These are phyloP conservation scores for Neonectria coccinea DNA, from an alignment of 2,329 filamentous ascomycete species.

Conservation along the genomic window DNA sequence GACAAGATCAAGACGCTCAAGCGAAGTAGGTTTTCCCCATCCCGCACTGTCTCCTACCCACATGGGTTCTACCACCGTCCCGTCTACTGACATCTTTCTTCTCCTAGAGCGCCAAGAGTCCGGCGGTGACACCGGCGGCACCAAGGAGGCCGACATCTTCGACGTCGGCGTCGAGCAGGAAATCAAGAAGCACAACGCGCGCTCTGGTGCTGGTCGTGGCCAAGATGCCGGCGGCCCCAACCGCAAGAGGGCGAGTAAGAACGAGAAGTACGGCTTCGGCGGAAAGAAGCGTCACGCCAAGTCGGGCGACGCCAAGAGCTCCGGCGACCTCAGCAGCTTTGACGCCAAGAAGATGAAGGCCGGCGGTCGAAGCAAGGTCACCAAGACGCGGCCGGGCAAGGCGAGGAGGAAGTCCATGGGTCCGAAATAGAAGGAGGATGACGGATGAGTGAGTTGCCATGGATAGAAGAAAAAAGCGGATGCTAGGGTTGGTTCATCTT, in stretches of 20 bases:
- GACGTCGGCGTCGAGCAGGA: constrained; percentile 86
- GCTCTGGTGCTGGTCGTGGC: constrained; percentile 54
- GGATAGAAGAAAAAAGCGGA: constrained; percentile 15
- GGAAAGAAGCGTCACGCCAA: constrained; percentile 94
- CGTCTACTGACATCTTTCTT: constrained; percentile 33
- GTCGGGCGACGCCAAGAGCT: constrained; percentile 88
- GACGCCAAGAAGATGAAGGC: constrained; percentile 87
- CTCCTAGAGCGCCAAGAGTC: constrained; percentile 84
- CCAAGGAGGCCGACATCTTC: constrained; percentile 88
- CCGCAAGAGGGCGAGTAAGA: constrained; percentile 89
- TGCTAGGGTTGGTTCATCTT: constrained; percentile 14
- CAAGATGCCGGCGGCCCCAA: constrained; percentile 56
- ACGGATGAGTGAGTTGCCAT: constrained; percentile 14
- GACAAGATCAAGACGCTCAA: constrained; percentile 97
- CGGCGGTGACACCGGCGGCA: constrained; percentile 67
- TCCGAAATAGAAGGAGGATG: constrained; percentile 30
- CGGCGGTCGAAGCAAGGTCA: constrained; percentile 50
- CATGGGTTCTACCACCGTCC: not conserved
- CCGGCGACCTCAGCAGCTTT: constrained; percentile 83
- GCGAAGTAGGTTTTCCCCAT: constrained; percentile 77
- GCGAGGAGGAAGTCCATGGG: constrained; percentile 60
- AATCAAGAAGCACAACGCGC: constrained; percentile 57
- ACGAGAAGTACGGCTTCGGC: constrained; percentile 94
- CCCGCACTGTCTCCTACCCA: constrained; percentile 35
- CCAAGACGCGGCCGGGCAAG: constrained; percentile 64